Evolutionary conservation across 2,329 filamentous ascomycete species (phyloP).

Genomic region (Colletotrichum melonis): DNA sequence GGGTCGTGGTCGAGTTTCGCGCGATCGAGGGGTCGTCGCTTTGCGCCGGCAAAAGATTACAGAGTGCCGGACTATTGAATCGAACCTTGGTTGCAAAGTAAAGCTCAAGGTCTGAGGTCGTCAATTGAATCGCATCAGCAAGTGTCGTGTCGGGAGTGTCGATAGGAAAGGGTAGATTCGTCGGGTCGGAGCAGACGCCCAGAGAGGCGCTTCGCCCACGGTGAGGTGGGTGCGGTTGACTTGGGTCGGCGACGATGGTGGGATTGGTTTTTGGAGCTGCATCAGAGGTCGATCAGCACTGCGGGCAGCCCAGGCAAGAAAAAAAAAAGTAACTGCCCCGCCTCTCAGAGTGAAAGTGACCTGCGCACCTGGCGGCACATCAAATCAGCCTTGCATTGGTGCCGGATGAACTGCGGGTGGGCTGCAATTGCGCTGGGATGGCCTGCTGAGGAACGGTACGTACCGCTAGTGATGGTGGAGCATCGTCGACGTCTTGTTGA

Average conservation of each 20-base stretch:
- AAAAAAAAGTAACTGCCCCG: slow-evolving; percentile 25
- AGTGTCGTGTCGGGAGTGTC: neutral
- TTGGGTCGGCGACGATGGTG: slow-evolving; percentile 38
- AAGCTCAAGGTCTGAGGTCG: neutral
- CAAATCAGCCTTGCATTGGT: slow-evolving; percentile 19
- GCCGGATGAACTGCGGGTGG: slow-evolving; percentile 19
- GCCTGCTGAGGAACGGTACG: neutral
- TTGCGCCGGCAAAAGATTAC: neutral
- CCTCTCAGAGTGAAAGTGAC: neutral
- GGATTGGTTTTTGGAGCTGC: slow-evolving; percentile 16
- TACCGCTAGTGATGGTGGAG: neutral
- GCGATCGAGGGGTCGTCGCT: neutral
- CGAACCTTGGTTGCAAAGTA: slow-evolving; percentile 5
- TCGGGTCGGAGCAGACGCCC: neutral
- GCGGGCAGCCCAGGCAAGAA: neutral
- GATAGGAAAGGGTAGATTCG: neutral
- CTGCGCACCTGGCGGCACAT: neutral
- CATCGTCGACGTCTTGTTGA: neutral
- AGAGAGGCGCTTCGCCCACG: neutral
- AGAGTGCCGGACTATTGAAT: neutral
- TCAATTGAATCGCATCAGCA: slow-evolving; percentile 8
- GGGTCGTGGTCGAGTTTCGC: neutral
- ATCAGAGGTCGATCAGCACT: slow-evolving; percentile 13
- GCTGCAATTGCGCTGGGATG: neutral
- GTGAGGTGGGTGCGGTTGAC: slow-evolving; percentile 3